These are phyloP conservation scores for Epichloe scottii DNA, from an alignment of 2,329 filamentous ascomycete genomes.

Conservation along the genomic window DNA sequence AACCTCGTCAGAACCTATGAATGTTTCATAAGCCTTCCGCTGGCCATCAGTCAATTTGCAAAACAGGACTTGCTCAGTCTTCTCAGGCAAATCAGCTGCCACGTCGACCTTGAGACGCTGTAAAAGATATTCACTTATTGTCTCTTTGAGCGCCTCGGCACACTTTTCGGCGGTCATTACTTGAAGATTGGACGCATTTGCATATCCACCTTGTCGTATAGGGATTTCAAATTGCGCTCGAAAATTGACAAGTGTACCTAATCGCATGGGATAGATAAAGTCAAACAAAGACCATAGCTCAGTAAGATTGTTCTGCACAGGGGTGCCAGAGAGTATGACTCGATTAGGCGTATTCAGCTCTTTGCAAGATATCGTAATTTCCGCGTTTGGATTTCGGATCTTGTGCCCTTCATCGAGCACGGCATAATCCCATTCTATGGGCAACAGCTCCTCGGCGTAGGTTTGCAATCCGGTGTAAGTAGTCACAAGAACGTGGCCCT, in stretches of 20 bases:
- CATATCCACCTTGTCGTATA: slow-evolving; percentile 86
- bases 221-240: slow-evolving; percentile 86
- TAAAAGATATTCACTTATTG: slow-evolving; percentile 84
- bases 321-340: slow-evolving; percentile 88
- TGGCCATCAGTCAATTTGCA: slow-evolving; percentile 77
- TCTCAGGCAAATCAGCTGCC: slow-evolving; percentile 83
- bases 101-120: slow-evolving; percentile 92
- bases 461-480: slow-evolving; percentile 95
- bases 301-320: slow-evolving; percentile 91
- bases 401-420: slow-evolving; percentile 96
- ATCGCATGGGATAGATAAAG: slow-evolving; percentile 90
- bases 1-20: slow-evolving; percentile 75
- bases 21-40: slow-evolving; percentile 66
- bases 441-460: slow-evolving; percentile 70
- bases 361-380: slow-evolving; percentile 91
- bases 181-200: slow-evolving; percentile 86
- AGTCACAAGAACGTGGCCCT: slow-evolving; percentile 88
- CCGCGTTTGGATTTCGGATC: slow-evolving; percentile 91
- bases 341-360: slow-evolving; percentile 82
- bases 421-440: slow-evolving; percentile 82
- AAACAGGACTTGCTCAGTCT: slow-evolving; percentile 92
- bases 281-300: slow-evolving; percentile 97
- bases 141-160: slow-evolving; percentile 84
- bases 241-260: slow-evolving; percentile 86
- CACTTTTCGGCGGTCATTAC: slow-evolving; percentile 92